Conservation (phyloP, 495 filamentous ascomycete species). For the Cercophora newfieldiana region DNA sequence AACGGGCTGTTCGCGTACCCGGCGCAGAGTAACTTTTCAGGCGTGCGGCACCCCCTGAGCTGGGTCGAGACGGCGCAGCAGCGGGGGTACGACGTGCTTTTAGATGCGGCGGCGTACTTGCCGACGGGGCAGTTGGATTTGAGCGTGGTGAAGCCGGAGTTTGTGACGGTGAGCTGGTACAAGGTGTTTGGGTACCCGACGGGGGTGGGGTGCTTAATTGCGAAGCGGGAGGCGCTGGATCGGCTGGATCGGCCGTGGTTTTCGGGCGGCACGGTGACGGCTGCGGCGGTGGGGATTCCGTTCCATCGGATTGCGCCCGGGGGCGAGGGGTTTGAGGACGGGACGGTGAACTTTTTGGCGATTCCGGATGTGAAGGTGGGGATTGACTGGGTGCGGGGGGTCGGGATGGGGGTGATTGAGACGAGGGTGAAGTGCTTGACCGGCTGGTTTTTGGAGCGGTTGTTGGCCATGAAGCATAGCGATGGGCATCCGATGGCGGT, state of each 20-base stretch:
- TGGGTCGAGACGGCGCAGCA: conserved; percentile 51
- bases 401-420: conserved; percentile 23
- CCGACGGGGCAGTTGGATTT: conserved; percentile 56
- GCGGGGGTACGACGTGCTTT: conserved; percentile 49
- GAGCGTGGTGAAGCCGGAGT: conserved; percentile 54
- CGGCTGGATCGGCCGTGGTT: conserved; percentile 56
- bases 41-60: conserved; percentile 54
- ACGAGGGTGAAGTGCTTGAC: conserved; percentile 40
- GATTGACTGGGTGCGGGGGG: conserved; percentile 38
- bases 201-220: conserved; percentile 59
- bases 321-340: conserved; percentile 57
- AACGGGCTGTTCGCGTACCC: conserved; percentile 61
- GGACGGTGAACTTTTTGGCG: conserved; percentile 59
- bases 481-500: conserved; percentile 49
- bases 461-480: conserved; percentile 47
- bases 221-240: conserved; percentile 45
- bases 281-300: conserved; percentile 44
- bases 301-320: conserved; percentile 54
- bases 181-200: conserved; percentile 66
- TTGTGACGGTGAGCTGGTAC: conserved; percentile 59
- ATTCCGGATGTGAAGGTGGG: conserved; percentile 58
- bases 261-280: conserved; percentile 60
- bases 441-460: conserved; percentile 48
- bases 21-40: conserved; percentile 64
- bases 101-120: conserved; percentile 60